phyloP scores from a whole-genome alignment of 345 rosid genomes.

The Cardamine chenopodiifolia region DNA sequence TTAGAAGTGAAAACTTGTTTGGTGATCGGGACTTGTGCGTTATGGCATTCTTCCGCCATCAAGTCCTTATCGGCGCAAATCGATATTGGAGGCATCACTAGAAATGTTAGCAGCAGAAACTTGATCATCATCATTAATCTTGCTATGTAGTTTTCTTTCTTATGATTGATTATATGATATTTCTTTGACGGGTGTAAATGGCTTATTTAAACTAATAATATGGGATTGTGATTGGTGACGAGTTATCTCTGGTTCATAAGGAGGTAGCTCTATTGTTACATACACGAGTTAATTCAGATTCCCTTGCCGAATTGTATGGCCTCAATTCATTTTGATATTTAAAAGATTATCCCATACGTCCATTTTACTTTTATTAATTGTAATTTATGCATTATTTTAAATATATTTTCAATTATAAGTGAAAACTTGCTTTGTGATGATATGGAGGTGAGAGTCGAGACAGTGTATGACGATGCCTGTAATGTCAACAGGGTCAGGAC shows the following conservation, averaged over 20 bases:
- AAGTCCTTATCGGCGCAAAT: background rate
- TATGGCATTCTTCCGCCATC: constrained; percentile 30
- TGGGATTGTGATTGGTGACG: background rate
- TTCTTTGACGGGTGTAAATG: background rate
- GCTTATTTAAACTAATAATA: constrained; percentile 9
- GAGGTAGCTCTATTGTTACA: background rate
- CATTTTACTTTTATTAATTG: too few species aligned
- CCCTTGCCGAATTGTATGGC: background rate
- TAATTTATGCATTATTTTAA: too few species aligned
- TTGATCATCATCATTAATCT: background rate
- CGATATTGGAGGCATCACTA: constrained; percentile 10
- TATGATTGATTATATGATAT: background rate
- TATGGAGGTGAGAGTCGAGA: too few species aligned
- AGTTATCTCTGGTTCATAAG: background rate
- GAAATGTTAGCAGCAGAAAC: constrained; percentile 3
- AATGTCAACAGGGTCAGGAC: too few species aligned
- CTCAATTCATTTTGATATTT: background rate
- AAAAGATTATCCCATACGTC: too few species aligned
- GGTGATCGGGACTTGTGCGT: constrained; percentile 21
- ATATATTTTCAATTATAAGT: too few species aligned
- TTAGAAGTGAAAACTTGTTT: constrained; percentile 14
- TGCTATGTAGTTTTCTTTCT: background rate
- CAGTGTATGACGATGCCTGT: too few species aligned
- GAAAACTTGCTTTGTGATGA: too few species aligned
- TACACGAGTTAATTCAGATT: background rate